Conservation (phyloP, 1,284 basidiomycete species). For the Ganoderma resinaceum region DNA sequence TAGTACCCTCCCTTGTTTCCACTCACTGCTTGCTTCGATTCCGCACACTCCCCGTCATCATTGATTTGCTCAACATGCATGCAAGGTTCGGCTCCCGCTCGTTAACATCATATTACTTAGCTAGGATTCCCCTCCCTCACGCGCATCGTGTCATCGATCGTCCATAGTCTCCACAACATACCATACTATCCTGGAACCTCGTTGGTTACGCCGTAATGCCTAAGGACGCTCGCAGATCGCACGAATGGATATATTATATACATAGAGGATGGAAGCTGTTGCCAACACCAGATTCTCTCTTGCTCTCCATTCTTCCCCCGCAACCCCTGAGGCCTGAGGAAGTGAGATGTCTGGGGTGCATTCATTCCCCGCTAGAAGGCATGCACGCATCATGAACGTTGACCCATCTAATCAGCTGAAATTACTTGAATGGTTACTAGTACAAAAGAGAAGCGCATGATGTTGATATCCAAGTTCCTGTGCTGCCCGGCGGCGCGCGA, state of each 20-base stretch:
- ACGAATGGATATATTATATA: conserved; percentile 1
- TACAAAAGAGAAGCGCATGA: background rate
- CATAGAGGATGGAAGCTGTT: background rate
- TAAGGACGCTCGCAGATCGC: conserved; percentile 3
- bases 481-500: background rate
- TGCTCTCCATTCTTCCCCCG: background rate
- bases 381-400: background rate
- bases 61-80: background rate
- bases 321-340: background rate
- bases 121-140: background rate
- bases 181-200: background rate
- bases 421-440: conserved; percentile 9
- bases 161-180: background rate
- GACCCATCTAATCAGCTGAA: conserved; percentile 5
- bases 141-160: background rate
- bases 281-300: background rate
- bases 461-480: background rate
- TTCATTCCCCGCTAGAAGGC: background rate
- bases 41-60: background rate
- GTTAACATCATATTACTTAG: background rate
- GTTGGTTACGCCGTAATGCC: background rate
- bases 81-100: background rate
- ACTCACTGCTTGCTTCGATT: background rate
- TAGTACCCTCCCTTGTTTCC: background rate
- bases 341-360: background rate